These are phyloP conservation scores for Leccinum cinnamomeum DNA, from an alignment of 1,284 basidiomycete species.

Conservation along the genomic window DNA sequence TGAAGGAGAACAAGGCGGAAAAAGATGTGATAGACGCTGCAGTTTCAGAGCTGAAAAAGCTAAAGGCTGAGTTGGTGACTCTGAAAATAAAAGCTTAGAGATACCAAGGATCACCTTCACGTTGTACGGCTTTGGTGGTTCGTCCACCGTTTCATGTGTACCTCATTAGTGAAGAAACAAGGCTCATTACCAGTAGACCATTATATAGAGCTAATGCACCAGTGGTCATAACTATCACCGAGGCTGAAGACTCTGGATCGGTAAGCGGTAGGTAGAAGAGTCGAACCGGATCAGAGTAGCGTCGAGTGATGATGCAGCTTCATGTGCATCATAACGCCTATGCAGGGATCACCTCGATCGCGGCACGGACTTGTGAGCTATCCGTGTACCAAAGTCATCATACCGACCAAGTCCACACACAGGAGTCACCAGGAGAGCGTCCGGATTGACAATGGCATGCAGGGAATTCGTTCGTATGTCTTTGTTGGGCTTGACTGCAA, in stretches of 20 bases:
- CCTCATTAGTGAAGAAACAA: neutral
- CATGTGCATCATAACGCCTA: neutral
- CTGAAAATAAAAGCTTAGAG: slow-evolving; percentile 22
- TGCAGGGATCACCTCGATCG: neutral
- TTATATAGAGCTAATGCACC: neutral
- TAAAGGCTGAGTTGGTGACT: slow-evolving; percentile 48
- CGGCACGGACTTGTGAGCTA: neutral
- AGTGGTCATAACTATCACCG: neutral
- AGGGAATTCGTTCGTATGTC: neutral
- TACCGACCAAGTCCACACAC: neutral
- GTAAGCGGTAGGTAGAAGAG: neutral
- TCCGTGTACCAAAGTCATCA: neutral
- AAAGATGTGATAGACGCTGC: slow-evolving; percentile 67
- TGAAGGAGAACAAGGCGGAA: slow-evolving; percentile 68
- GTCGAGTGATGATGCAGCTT: neutral
- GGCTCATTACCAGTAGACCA: neutral
- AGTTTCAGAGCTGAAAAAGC: slow-evolving; percentile 48
- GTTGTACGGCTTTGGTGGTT: neutral
- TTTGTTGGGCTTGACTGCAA: too few species aligned
- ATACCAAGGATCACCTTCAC: neutral
- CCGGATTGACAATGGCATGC: neutral
- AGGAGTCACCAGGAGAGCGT: neutral
- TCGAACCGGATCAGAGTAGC: neutral
- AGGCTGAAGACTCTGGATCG: neutral
- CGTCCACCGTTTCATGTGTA: neutral